phyloP scores from a whole-genome alignment of 164 flowering plant species.

The Vitis rotundifolia region DNA sequence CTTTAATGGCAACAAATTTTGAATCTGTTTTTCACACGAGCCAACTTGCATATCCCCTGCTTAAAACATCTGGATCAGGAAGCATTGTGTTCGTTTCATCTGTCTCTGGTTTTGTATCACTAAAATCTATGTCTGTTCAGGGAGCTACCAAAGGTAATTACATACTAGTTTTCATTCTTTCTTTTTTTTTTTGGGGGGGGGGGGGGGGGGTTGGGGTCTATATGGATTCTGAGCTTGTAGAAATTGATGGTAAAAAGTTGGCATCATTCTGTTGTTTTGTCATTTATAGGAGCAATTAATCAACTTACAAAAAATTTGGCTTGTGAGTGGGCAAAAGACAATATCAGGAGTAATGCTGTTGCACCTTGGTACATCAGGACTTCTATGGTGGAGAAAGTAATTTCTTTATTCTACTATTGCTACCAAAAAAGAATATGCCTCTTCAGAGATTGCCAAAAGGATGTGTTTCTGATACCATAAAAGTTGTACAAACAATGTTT shows the following conservation, averaged over 20 bases:
- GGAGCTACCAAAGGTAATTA: conserved; percentile 63
- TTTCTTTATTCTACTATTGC: neutral
- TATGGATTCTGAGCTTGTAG: neutral
- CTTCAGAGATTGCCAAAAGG: too few species aligned
- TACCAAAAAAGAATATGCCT: too few species aligned
- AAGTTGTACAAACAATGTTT: too few species aligned
- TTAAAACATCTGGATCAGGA: conserved; percentile 63
- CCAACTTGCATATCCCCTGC: conserved; percentile 68
- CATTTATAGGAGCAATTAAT: conserved; percentile 39
- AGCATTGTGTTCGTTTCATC: conserved; percentile 74
- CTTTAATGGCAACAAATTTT: conserved; percentile 52
- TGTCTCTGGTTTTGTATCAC: conserved; percentile 53
- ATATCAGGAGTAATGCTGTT: conserved; percentile 41
- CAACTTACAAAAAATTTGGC: conserved; percentile 46
- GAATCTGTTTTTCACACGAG: conserved; percentile 61
- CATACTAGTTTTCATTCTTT: neutral
- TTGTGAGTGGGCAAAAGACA: conserved; percentile 49
- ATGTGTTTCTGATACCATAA: too few species aligned
- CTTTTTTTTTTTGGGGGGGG: neutral
- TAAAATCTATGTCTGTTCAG: conserved; percentile 41
- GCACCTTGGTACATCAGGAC: conserved; percentile 51
- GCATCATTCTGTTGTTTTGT: neutral
- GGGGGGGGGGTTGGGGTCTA: neutral
- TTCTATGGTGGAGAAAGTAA: conserved; percentile 39
- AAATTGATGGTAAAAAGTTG: too few species aligned